A percentile compares a stretch with the other conserved stretches of the same genome.
Conservation (phyloP, 1,139 yeast genomes). For the Suhomyces guaymorum region DNA sequence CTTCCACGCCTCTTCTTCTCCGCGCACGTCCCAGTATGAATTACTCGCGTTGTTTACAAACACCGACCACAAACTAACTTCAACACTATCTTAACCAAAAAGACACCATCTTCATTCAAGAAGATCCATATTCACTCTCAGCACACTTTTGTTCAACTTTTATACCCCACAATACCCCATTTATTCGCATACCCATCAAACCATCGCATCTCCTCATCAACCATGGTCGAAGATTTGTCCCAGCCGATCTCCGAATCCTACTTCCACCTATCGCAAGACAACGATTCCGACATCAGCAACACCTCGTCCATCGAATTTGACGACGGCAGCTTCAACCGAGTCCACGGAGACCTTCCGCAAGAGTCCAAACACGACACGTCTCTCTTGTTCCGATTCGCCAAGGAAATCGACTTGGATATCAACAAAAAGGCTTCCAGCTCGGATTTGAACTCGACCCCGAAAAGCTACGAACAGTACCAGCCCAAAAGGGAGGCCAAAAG, state of each 20-base stretch:
- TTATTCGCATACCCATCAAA: neutral
- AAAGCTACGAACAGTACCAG: constrained; percentile 1
- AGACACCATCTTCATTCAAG: neutral
- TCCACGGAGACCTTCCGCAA: constrained; percentile 3
- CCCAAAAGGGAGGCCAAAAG: neutral
- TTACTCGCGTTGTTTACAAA: constrained; percentile 22
- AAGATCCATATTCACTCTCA: neutral
- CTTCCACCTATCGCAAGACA: constrained; percentile 32
- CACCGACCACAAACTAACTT: neutral
- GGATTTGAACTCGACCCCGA: constrained; percentile 4
- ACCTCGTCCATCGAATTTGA: constrained; percentile 18
- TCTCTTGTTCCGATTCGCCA: constrained; percentile 22
- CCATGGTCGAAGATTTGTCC: constrained; percentile 20
- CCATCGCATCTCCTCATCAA: neutral
- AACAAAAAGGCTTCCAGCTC: constrained; percentile 3
- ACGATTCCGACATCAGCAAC: constrained; percentile 17
- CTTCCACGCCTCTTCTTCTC: neutral
- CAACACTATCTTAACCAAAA: neutral
- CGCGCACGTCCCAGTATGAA: constrained; percentile 6
- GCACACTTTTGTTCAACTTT: neutral
- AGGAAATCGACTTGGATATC: constrained; percentile 18
- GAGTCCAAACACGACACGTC: constrained; percentile 16
- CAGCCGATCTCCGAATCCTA: constrained; percentile 33
- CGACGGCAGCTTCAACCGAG: constrained; percentile 9
- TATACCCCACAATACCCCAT: too few species aligned